Evolutionary conservation across 2,329 filamentous ascomycete species (phyloP).

Genomic region (Diaporthe batatas): DNA sequence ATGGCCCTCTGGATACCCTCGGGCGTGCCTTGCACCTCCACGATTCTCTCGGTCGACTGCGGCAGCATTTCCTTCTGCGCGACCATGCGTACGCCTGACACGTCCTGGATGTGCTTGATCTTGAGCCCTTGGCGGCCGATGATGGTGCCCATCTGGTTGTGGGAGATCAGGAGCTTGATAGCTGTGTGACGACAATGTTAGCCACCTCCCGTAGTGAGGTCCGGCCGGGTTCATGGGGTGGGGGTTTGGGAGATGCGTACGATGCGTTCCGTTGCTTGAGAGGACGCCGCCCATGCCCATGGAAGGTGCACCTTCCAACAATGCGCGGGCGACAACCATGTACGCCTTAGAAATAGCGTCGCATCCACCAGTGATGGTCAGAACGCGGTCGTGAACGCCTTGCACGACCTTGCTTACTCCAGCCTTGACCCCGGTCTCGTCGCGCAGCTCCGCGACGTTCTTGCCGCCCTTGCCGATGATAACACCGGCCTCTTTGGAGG

Average conservation of each 20-base stretch:
- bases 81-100: conserved; percentile 97
- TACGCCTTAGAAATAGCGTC: conserved; percentile 93
- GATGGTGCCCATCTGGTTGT: conserved; percentile 99
- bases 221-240: neutral
- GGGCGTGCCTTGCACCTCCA: conserved; percentile 94
- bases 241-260: conserved; percentile 68
- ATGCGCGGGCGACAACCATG: conserved; percentile 88
- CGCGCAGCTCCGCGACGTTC: conserved; percentile 96
- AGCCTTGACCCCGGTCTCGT: conserved; percentile 97
- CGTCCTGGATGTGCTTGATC: conserved; percentile 99
- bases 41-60: conserved; percentile 97
- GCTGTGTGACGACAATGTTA: conserved; percentile 65
- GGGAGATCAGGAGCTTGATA: conserved; percentile 97
- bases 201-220: neutral
- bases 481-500: conserved; percentile 97
- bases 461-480: conserved; percentile 99
- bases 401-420: conserved; percentile 99
- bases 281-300: conserved; percentile 96
- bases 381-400: conserved; percentile 95
- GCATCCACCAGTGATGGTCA: conserved; percentile 93
- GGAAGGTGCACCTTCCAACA: conserved; percentile 92
- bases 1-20: conserved; percentile 96
- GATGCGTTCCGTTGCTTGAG: conserved; percentile 90
- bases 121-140: conserved; percentile 96
- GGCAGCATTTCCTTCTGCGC: conserved; percentile 99